phyloP scores from a whole-genome alignment of 2,329 filamentous ascomycete species.

The Pyricularia sp. region DNA sequence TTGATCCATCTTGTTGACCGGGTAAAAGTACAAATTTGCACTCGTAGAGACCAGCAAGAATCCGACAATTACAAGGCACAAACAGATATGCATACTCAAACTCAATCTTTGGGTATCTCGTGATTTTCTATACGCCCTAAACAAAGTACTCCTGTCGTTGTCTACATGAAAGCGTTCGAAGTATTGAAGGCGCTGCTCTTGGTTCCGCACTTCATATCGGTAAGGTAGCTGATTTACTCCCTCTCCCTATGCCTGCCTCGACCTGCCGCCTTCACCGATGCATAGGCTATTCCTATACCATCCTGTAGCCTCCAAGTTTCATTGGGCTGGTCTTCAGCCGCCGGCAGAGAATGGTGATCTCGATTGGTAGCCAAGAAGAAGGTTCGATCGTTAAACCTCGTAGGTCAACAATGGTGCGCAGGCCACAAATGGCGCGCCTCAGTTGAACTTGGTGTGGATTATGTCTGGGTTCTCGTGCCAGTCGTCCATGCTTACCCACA shows the following conservation, averaged over 20 bases:
- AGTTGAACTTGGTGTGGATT: constrained; percentile 96
- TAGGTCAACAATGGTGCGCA: background rate
- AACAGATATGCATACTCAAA: background rate
- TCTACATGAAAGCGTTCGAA: background rate
- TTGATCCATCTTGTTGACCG: background rate
- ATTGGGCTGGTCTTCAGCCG: background rate
- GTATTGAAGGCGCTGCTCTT: background rate
- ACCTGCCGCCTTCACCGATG: background rate
- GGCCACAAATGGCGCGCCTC: constrained; percentile 13
- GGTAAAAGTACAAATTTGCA: background rate
- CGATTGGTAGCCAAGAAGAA: background rate
- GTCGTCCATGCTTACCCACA: constrained; percentile 99
- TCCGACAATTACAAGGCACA: background rate
- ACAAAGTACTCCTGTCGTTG: background rate
- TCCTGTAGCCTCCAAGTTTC: background rate
- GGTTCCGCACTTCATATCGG: background rate
- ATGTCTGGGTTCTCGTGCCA: constrained; percentile 99
- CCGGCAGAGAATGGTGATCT: background rate
- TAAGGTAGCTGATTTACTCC: background rate
- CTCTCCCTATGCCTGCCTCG: background rate
- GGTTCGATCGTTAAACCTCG: background rate
- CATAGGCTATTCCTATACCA: background rate
- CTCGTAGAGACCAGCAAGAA: background rate
- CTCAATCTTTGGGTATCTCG: constrained; percentile 26
- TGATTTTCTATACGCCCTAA: constrained; percentile 13